Percentiles rank a stretch among this genome's conserved stretches.
Evolutionary conservation across 169 alveolate species (phyloP).

Genomic region (Cryptosporidium ryanae): DNA sequence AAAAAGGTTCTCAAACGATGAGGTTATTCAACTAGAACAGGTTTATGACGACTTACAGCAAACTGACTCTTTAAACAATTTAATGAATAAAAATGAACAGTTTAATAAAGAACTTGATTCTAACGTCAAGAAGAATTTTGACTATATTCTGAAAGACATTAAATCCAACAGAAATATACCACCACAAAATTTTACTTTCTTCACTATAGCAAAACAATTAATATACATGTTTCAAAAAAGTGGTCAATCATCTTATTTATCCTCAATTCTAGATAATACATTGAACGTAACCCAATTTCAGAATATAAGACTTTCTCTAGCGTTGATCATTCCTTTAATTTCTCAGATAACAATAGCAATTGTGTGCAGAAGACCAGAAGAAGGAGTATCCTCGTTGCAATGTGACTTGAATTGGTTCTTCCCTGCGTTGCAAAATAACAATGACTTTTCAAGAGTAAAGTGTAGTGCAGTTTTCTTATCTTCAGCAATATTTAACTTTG

Average conservation of each 20-base stretch:
- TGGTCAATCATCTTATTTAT: conserved; percentile 69
- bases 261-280: conserved; percentile 51
- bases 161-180: conserved; percentile 55
- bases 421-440: conserved; percentile 8
- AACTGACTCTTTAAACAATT: neutral
- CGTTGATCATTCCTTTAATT: conserved; percentile 48
- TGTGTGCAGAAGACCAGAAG: conserved; percentile 56
- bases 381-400: conserved; percentile 12
- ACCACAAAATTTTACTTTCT: conserved; percentile 27
- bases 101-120: conserved; percentile 8
- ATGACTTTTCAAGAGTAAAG: neutral
- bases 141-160: conserved; percentile 37
- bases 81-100: neutral
- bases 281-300: conserved; percentile 65
- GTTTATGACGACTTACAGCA: neutral
- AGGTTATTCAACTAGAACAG: neutral
- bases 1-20: conserved; percentile 47
- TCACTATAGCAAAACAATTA: conserved; percentile 29
- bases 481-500: conserved; percentile 4
- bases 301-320: conserved; percentile 66
- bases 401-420: conserved; percentile 59
- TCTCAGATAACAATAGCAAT: conserved; percentile 56
- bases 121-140: conserved; percentile 28
- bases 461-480: conserved; percentile 36
- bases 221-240: conserved; percentile 63